Base-by-base conservation (phyloP, 164 flowering plant genomes). In the Hamamelis virginiana region DNA sequence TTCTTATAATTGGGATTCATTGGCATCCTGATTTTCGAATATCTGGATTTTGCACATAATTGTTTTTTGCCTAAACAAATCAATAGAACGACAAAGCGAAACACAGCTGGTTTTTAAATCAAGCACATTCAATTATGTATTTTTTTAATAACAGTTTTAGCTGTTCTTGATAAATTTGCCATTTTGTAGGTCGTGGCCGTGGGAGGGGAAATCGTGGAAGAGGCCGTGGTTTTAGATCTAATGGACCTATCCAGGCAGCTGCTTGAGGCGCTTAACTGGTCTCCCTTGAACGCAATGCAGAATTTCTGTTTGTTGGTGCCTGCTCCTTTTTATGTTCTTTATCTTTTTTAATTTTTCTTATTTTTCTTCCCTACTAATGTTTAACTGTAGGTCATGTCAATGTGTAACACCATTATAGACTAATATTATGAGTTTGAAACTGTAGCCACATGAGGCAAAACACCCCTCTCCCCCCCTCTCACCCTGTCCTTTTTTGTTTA, bases 211-310 rank as follows among this genome's bases (percentile, higher is more conserved):
- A 55, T 59, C 87, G 90, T 76, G 89, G 90, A 25, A 79, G 89
- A 71, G 94, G 91, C 26, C 85, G 89, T 74, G 85, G 85, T 47
- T 75, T 64, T 59, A 76, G 89, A 77, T 78, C 83, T 10, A 82
- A 86, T 71, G 89, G 87, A 18, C 82, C 76, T 28, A 75, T 75
- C 71, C 79, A 75, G 65, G 80, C 80, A 65, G 81, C 84, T 59
- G 82, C 70, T 8, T 76, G 72, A 71, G 76, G 62, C 45, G 74
- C 71, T 51, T 70, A 57, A 59, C 13, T 27, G 59, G 72, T 60
- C 66, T 62, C 68, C 38, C 59, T 27, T n/a, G 60, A 59, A 59
- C 50, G 22, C 44, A 48, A 50, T 45, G 69, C 76, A 26, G 67
- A 59, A 45, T 58, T 48, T 62, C 57, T 59, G 48, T 53, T 57